A percentile compares a stretch with the other conserved stretches of the same genome.
Evolutionary conservation across 169 alveolate genomes (phyloP).

Genomic region (Plasmodium berghei): DNA sequence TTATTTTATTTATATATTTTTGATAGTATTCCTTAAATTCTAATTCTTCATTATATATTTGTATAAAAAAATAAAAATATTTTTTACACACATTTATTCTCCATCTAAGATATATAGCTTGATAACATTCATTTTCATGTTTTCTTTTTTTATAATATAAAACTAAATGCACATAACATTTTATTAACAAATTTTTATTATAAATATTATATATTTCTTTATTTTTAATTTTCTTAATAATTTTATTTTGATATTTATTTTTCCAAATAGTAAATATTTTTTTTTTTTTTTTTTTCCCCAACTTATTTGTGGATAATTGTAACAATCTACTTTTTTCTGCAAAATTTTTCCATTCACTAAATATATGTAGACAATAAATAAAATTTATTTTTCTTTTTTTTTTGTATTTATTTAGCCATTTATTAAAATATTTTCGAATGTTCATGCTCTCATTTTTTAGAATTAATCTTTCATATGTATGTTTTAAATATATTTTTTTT

Average conservation of each 20-base stretch:
- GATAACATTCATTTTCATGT: conserved; percentile 12
- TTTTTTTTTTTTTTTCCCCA: conserved; percentile 28
- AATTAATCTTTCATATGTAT: conserved; percentile 12
- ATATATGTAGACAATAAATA: conserved; percentile 44
- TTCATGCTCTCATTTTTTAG: conserved; percentile 11
- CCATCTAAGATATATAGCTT: background rate
- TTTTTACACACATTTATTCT: background rate
- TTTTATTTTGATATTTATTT: conserved; percentile 9
- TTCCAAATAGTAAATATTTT: conserved; percentile 32
- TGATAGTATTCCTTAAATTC: conserved; percentile 21
- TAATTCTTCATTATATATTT: conserved; percentile 28
- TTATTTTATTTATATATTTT: conserved; percentile 11
- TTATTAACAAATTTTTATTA: conserved; percentile 42
- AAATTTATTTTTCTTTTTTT: conserved; percentile 44
- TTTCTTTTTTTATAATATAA: conserved; percentile 38
- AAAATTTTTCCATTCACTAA: conserved; percentile 61
- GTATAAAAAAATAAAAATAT: conserved; percentile 19
- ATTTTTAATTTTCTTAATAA: conserved; percentile 23
- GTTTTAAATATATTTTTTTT: conserved; percentile 17
- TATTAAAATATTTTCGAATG: background rate
- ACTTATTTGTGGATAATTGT: background rate
- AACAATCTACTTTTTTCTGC: conserved; percentile 13
- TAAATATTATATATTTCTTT: conserved; percentile 48
- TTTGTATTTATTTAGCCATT: conserved; percentile 42
- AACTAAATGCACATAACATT: conserved; percentile 58